phyloP scores from a whole-genome alignment of 176 grass and related monocot species.

The Hordeum marinum region DNA sequence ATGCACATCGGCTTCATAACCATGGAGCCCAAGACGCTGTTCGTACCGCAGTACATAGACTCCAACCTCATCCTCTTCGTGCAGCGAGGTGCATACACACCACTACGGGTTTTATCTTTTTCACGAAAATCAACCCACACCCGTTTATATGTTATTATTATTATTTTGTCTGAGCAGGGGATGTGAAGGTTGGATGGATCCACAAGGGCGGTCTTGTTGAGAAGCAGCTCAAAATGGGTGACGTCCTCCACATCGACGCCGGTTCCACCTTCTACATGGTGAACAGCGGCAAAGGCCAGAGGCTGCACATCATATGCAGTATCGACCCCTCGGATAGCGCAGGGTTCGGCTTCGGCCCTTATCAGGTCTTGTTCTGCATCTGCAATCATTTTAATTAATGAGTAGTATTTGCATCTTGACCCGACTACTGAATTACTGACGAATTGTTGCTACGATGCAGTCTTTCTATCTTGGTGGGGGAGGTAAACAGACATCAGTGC shows the following conservation, averaged over 20 bases:
- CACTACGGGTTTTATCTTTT: no score
- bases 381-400: neutral
- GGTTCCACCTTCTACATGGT: conserved; percentile 88
- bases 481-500: conserved; percentile 32
- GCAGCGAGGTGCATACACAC: conserved; percentile 35
- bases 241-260: conserved; percentile 74
- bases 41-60: conserved; percentile 93
- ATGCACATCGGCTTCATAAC: conserved; percentile 82
- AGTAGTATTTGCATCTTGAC: neutral
- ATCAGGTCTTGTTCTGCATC: conserved; percentile 43
- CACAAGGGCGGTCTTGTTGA: conserved; percentile 64
- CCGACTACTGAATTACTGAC: neutral
- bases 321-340: conserved; percentile 77
- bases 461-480: conserved; percentile 77
- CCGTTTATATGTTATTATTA: no score
- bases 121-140: no score
- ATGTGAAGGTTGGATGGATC: conserved; percentile 72
- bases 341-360: conserved; percentile 41
- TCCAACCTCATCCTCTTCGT: conserved; percentile 73
- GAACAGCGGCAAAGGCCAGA: conserved; percentile 73
- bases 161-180: conserved; percentile 33
- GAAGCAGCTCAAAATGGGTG: conserved; percentile 81
- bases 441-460: conserved; percentile 25
- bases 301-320: conserved; percentile 71
- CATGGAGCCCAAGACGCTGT: conserved; percentile 91